phyloP scores from a whole-genome alignment of 371 early-diverging fungal genomes.

The Mortierella sp. region DNA sequence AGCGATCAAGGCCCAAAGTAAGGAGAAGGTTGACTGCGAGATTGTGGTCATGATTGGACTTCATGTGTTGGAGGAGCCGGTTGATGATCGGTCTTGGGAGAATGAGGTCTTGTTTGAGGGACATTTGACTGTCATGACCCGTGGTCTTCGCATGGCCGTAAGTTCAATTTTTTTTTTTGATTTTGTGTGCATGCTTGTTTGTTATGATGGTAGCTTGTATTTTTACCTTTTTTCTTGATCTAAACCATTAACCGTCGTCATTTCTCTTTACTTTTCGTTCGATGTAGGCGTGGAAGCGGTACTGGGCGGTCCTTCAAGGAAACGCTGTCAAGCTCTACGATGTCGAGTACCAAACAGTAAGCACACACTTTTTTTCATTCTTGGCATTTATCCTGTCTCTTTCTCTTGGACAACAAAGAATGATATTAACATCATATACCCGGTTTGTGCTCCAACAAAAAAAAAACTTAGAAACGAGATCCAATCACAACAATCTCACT shows the following conservation, averaged over 20 bases:
- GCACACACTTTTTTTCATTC: not conserved
- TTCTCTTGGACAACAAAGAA: not conserved
- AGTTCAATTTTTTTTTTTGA: not conserved
- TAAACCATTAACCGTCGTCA: not conserved
- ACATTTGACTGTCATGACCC: slow-evolving; percentile 42
- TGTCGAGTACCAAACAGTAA: slow-evolving; percentile 47
- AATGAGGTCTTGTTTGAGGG: slow-evolving; percentile 36
- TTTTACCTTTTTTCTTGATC: not conserved
- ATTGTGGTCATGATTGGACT: slow-evolving; percentile 47
- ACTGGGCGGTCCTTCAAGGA: slow-evolving; percentile 47
- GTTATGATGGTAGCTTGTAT: no score
- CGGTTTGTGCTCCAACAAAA: no score
- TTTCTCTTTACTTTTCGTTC: not conserved
- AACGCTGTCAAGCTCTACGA: slow-evolving; percentile 47
- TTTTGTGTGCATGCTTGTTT: not conserved
- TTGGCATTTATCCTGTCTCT: not conserved
- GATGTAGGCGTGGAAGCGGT: slow-evolving; percentile 39
- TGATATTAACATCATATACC: not conserved
- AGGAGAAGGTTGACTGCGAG: slow-evolving; percentile 38
- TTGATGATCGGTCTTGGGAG: slow-evolving; percentile 49
- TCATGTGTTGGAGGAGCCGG: slow-evolving; percentile 45
- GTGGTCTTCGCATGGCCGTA: slow-evolving; percentile 41
- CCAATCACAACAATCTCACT: slow-evolving; percentile 32
- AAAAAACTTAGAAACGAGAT: slow-evolving; percentile 27
- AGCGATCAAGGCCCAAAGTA: not conserved